These are phyloP conservation scores for Septoria petroselini DNA, from an alignment of 2,329 filamentous ascomycete species.

Conservation along the genomic window DNA sequence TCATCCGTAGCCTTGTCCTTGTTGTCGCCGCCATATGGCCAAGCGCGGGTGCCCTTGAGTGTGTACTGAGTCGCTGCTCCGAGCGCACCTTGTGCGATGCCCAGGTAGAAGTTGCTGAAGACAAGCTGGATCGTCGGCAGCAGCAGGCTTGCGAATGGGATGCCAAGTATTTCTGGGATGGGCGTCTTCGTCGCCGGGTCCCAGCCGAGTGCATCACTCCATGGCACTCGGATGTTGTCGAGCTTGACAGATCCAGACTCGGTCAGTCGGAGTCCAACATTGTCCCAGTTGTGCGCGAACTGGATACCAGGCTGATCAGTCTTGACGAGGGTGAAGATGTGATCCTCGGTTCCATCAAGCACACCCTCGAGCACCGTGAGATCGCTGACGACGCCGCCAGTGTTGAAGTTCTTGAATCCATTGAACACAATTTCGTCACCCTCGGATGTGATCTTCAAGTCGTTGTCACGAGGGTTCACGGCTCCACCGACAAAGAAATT, in stretches of 20 bases:
- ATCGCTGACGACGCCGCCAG: constrained; percentile 64
- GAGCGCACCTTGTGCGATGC: constrained; percentile 60
- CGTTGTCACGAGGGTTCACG: constrained; percentile 63
- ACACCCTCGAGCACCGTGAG: constrained; percentile 64
- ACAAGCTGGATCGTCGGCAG: constrained; percentile 63
- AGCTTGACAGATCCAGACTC: constrained; percentile 64
- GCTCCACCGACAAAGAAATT: constrained; percentile 65
- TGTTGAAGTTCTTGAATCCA: constrained; percentile 65
- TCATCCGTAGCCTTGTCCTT: constrained; percentile 60
- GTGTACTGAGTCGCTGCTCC: constrained; percentile 58
- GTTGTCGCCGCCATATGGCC: constrained; percentile 63
- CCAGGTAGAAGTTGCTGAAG: constrained; percentile 65
- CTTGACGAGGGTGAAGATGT: constrained; percentile 61
- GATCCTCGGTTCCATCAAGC: constrained; percentile 55
- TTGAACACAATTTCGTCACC: constrained; percentile 58
- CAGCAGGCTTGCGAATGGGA: constrained; percentile 57
- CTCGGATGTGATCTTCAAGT: constrained; percentile 55
- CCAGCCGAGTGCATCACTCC: constrained; percentile 63
- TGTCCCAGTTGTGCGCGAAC: constrained; percentile 62
- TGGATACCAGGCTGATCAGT: constrained; percentile 58
- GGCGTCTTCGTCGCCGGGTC: constrained; percentile 51
- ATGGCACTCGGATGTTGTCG: constrained; percentile 55
- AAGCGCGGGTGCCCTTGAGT: constrained; percentile 55
- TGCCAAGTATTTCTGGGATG: constrained; percentile 49
- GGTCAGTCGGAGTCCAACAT: constrained; percentile 60